Base-by-base conservation (phyloP, 75 land plant species). In the Picea sitchensis region DNA sequence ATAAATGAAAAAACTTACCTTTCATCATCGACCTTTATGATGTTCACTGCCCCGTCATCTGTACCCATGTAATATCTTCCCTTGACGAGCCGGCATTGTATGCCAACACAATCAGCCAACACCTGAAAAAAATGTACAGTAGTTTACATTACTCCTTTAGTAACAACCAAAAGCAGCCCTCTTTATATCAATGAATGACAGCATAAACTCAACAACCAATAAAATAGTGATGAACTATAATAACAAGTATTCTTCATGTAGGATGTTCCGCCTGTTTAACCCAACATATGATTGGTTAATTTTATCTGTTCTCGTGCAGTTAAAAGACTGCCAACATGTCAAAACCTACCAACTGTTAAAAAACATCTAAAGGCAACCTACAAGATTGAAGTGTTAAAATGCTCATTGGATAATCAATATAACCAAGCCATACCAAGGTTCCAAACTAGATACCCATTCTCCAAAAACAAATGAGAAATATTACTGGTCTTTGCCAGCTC, bases 61-160 rank as follows among this genome's bases (percentile, higher is more conserved):
- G 86, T 88, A 26, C 93, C 95, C 51, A 89, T 91, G 58, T 89
- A 93, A 44, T 90, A 88, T 65, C 83, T 87, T 36, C 99, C 99
- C 77, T 93, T 98, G 76, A 97, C 85, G 23, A 97, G 87, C n/a
- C 90, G 92, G 77, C 99, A 97, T 2, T 94, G 90, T 20, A 97
- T 72, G 32, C 94, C 90, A 82, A 93, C 82, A 85, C 86, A 86
- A 86, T 97, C 99, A 78, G 99, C 98, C 83, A 97, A 85, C 62
- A 93, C 96, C 99, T 97, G 86, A 15, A 79, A 32, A 34, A 63
- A 63, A 57, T 51, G 56, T 51, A 51, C 9, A 51, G 56, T 51
- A 51, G 12, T 51, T 51, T 51, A 41, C 4, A 51, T 51, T 51
- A 51, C 56, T 51, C 56, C 1, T 9, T 41, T 51, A 41, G 4